phyloP scores from a whole-genome alignment of 2,329 filamentous ascomycete species.

The Colletotrichum lentis region DNA sequence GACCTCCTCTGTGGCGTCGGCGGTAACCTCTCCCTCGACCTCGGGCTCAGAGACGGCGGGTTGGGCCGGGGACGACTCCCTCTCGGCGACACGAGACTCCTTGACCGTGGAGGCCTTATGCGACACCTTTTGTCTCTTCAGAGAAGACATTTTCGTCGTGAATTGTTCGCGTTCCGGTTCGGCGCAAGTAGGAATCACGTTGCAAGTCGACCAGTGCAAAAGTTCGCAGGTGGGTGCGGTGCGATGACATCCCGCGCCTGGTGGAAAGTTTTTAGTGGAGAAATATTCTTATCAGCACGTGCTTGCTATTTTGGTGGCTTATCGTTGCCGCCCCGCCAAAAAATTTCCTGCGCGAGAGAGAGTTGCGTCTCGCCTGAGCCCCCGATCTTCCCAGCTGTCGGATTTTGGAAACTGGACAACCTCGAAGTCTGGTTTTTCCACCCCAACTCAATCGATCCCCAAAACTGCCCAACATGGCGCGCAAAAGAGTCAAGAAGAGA shows the following conservation, averaged over 20 bases:
- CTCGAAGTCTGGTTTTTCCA: constrained; percentile 13
- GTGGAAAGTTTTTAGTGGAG: constrained; percentile 23
- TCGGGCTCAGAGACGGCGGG: constrained; percentile 31
- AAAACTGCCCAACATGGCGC: constrained; percentile 69
- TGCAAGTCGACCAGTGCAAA: neutral
- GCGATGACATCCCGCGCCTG: constrained; percentile 17
- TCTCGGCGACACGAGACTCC: constrained; percentile 1
- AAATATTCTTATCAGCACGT: constrained; percentile 22
- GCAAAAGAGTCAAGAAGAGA: constrained; percentile 84
- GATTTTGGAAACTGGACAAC: neutral
- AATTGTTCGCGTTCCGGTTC: neutral
- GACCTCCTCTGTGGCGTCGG: constrained; percentile 45
- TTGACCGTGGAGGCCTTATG: constrained; percentile 8
- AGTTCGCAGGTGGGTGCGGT: constrained; percentile 1
- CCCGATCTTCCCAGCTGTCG: neutral
- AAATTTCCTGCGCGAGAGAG: constrained; percentile 26
- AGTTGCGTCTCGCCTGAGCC: constrained; percentile 3
- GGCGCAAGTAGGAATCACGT: constrained; percentile 1
- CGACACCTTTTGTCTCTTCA: constrained; percentile 27
- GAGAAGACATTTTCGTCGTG: constrained; percentile 10
- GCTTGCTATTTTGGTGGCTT: constrained; percentile 3
- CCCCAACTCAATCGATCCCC: constrained; percentile 26
- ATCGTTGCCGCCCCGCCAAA: constrained; percentile 29
- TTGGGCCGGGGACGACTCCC: constrained; percentile 11
- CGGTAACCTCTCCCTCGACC: constrained; percentile 24